Evolutionary conservation across 2,329 filamentous ascomycete species (phyloP), one percentile per base, ranked within the genome.

Genomic region (Alternaria sp.): DNA sequence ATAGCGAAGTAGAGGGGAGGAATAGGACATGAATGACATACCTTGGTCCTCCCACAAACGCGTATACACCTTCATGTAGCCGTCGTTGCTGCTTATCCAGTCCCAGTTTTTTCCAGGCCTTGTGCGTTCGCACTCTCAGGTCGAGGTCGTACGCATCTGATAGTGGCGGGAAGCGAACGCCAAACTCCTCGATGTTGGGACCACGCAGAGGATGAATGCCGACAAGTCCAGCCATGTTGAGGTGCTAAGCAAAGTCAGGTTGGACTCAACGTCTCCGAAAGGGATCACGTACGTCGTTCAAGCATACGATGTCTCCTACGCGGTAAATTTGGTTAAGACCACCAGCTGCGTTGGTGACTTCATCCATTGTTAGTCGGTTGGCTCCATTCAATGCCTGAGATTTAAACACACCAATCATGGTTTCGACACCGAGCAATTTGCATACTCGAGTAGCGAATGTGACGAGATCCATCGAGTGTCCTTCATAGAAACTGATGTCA

Each of bases 341-440:
- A 56, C 88, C 88, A 39, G 87, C 86, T 41, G 88, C 87, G 72
- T 90, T 90, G 41, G 87, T 90, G 64, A 89, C 85, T 85, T 60
- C 56, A 40, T 28, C 52, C 24, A 53, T 26, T 37, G 60, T 72
- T 45, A 76, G 64, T 58, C 39, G 28, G 41, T 10, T 17, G 36
- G 28, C 45, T 28, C 44, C 33, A 39, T 28, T 10, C 40, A 33
- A 23, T 8, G 39, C 51, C 6, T n/a, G 41, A 13, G 31, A 21
- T 8, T 17, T 29, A 8, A 23, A 62, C 76, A 74, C 70, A 85
- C 83, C 80, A 63, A 87, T 81, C 66, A 89, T 81, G 2, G 82
- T 85, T 62, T 87, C 80, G 21, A 89, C 80, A 24, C 86, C 87
- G 9, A 90, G 75, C 0, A 86, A 72, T 66, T 86, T 88, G 77